Percentiles rank a stretch among this genome's conserved stretches.
Conservation (phyloP, 371 early-diverging fungal species). For the Lichtheimia ramosa region DNA sequence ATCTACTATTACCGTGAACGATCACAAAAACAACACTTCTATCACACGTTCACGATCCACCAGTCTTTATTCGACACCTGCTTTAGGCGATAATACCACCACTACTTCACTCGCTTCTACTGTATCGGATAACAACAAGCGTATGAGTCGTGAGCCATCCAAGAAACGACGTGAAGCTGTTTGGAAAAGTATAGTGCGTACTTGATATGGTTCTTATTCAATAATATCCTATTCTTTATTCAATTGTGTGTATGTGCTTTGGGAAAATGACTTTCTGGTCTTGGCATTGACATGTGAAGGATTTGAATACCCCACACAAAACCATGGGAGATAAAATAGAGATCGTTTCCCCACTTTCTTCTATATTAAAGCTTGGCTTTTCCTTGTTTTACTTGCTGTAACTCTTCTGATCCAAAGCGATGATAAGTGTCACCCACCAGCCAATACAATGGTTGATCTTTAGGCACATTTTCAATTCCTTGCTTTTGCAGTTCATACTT, state of each 20-base stretch:
- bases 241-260: no score
- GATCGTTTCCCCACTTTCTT: background rate
- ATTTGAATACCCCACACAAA: no score
- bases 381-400: background rate
- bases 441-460: conserved; percentile 46
- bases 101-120: no score
- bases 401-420: background rate
- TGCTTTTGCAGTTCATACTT: conserved; percentile 50
- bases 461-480: conserved; percentile 37
- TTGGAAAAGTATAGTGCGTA: conserved; percentile 19
- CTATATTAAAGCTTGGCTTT: background rate
- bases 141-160: background rate
- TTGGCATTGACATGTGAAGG: no score
- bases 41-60: background rate
- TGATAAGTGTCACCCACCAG: conserved; percentile 5
- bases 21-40: background rate
- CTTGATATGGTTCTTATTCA: conserved; percentile 6
- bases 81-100: background rate
- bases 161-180: conserved; percentile 15
- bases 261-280: no score
- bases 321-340: background rate
- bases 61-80: conserved; percentile 2
- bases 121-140: background rate
- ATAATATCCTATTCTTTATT: conserved; percentile 16
- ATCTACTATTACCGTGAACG: conserved; percentile 1